Conservation (phyloP, 2,329 filamentous ascomycete genomes). For the Calonectria multiphialidica region DNA sequence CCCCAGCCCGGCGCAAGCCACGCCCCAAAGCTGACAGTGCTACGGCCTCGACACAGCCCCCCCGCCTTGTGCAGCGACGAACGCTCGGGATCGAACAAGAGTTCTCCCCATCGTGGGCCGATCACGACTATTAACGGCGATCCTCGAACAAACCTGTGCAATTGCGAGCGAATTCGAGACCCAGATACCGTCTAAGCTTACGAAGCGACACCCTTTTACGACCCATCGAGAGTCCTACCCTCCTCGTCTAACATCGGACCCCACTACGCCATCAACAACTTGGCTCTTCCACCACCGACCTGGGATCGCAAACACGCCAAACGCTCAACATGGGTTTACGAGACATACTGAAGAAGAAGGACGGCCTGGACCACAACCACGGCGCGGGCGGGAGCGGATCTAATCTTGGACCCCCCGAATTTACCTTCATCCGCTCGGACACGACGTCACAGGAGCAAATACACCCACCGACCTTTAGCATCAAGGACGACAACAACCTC, state of each 20-base stretch:
- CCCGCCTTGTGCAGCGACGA: constrained; percentile 35
- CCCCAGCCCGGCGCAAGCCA: constrained; percentile 5
- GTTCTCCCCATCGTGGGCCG: neutral
- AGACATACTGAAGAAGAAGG: constrained; percentile 67
- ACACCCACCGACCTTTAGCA: constrained; percentile 66
- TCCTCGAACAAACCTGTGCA: neutral
- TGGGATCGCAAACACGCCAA: neutral
- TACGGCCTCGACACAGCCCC: constrained; percentile 44
- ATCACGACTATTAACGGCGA: neutral
- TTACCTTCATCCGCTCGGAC: constrained; percentile 88
- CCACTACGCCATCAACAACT: constrained; percentile 10
- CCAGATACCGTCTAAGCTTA: neutral
- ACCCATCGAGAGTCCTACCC: constrained; percentile 5
- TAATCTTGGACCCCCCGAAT: constrained; percentile 67
- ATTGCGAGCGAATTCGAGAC: neutral
- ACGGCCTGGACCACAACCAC: constrained; percentile 53
- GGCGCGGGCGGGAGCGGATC: constrained; percentile 52
- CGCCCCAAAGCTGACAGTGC: constrained; percentile 17
- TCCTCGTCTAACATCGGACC: constrained; percentile 7
- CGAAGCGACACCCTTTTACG: neutral
- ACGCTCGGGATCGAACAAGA: neutral
- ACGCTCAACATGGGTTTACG: constrained; percentile 60
- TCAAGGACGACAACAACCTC: constrained; percentile 39
- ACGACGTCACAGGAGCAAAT: constrained; percentile 85
- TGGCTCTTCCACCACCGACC: constrained; percentile 7